Conservation (phyloP, 768 basidiomycete species). For the Xerocomellus amylosporus region DNA sequence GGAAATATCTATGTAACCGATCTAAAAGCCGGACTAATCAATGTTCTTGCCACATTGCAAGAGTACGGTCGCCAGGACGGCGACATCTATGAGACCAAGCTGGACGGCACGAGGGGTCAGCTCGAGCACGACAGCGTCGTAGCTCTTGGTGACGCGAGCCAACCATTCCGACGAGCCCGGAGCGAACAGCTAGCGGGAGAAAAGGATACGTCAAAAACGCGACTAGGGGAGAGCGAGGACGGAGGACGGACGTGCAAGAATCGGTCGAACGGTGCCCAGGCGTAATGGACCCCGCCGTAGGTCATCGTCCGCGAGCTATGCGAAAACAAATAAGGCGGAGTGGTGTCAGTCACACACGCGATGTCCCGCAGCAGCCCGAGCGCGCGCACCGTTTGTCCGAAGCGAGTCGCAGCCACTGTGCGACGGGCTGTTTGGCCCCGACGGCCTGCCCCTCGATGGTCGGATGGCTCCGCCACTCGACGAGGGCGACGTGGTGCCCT, state of each 20-base stretch:
- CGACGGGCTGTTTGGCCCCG: slow-evolving; percentile 46
- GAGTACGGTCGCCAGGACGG: slow-evolving; percentile 41
- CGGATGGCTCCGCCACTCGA: slow-evolving; percentile 53
- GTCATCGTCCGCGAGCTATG: slow-evolving; percentile 49
- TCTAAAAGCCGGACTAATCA: slow-evolving; percentile 36
- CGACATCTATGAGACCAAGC: slow-evolving; percentile 49
- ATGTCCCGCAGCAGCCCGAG: neutral
- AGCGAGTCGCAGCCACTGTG: slow-evolving; percentile 55
- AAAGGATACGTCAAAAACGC: neutral
- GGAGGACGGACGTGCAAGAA: slow-evolving; percentile 39
- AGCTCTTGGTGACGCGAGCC: slow-evolving; percentile 47
- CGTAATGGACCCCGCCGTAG: slow-evolving; percentile 47
- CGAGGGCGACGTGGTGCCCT: slow-evolving; percentile 47
- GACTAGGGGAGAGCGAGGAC: neutral
- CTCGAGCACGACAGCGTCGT: slow-evolving; percentile 49
- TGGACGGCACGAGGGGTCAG: slow-evolving; percentile 55
- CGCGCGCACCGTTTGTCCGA: slow-evolving; percentile 39
- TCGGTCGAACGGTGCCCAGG: slow-evolving; percentile 54
- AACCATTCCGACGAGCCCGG: slow-evolving; percentile 40
- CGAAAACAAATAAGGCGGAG: neutral
- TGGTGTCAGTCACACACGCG: neutral
- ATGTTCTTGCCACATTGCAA: slow-evolving; percentile 63
- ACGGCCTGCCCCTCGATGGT: slow-evolving; percentile 53
- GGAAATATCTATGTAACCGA: too few species aligned
- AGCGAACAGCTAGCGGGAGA: slow-evolving; percentile 43